Base-by-base conservation (phyloP, 495 filamentous ascomycete species). In the Trichoderma orchidacearum region DNA sequence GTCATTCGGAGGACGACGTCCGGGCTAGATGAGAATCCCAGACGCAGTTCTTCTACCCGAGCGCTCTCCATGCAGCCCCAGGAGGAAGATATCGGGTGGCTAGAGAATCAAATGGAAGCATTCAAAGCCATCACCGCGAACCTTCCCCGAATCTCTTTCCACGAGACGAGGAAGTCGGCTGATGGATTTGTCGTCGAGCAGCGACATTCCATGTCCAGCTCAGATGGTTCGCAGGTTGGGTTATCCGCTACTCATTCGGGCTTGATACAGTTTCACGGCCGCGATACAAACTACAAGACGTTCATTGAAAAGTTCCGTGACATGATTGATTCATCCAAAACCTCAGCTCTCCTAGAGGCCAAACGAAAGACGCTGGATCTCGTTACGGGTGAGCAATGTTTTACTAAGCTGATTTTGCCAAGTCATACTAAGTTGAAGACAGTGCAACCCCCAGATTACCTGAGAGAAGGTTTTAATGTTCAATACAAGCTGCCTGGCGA, bases 111-210 rank as follows among this genome's bases (percentile, higher is more conserved):
- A 30, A 51, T 57, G 56, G 56, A 57, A 30, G 56, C 45, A 8
- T 57, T 57, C 56, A 57, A 57, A 30, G 35, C 56, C 27, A 57
- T 57, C 21, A 48, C 56, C 5, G 45, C 45, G 15, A 51, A 36
- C 41, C 8, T 57, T 29, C 36, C 56, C 17, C 28, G 29, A 17
- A 29, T 57, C 8, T 57, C 56, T 23, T 57, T 57, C 7, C 29
- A 52, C 29, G 56, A 57, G 31, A 34, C 28, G 1, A 36, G 31
- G 18, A 25, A 32, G 31, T 13, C 51, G 15, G 51, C 11, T 2
- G 27, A 53, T 31, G 51, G 28, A 17, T 53, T 53, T 23, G 30
- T 53, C n/a, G 51, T 53, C 6, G 51, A 53, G 15, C 28, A 30
- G 28, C 28, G 25, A 15, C 25, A 32, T 50, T 38, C 36, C 28